Conservation (phyloP, 2,329 filamentous ascomycete genomes). For the Diplodia seriata region DNA sequence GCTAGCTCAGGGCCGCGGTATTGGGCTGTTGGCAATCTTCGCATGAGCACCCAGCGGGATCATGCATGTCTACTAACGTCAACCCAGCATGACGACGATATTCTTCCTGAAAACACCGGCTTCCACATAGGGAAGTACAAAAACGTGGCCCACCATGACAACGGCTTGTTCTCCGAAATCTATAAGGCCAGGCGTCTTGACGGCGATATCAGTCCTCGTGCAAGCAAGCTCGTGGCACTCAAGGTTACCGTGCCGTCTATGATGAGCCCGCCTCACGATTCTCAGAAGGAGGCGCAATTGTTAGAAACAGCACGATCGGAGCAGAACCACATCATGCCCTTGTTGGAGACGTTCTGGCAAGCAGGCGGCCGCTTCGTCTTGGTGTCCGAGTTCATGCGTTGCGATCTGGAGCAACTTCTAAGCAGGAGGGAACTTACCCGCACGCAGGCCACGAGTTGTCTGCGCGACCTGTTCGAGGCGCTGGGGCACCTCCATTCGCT, state of each 20-base stretch:
- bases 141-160: constrained; percentile 62
- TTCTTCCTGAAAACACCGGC: constrained; percentile 11
- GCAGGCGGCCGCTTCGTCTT: constrained; percentile 77
- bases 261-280: constrained; percentile 81
- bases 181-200: constrained; percentile 67
- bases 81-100: constrained; percentile 2
- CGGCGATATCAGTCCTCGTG: constrained; percentile 40
- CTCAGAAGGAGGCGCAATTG: constrained; percentile 78
- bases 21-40: not conserved
- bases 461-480: constrained; percentile 74
- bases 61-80: constrained; percentile 1
- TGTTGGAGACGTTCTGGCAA: constrained; percentile 74
- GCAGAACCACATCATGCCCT: constrained; percentile 62
- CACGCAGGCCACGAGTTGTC: constrained; percentile 54
- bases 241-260: constrained; percentile 83
- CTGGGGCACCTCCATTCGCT: constrained; percentile 73
- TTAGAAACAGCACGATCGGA: constrained; percentile 65
- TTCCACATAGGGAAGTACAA: constrained; percentile 60
- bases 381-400: constrained; percentile 82
- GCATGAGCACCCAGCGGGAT: not conserved
- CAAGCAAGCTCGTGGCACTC: constrained; percentile 65
- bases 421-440: constrained; percentile 51
- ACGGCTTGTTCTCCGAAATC: constrained; percentile 82
- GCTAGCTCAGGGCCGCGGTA: not conserved
- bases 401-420: constrained; percentile 74